phyloP scores from a whole-genome alignment of 768 basidiomycete genomes.

The Lactarius vividus region DNA sequence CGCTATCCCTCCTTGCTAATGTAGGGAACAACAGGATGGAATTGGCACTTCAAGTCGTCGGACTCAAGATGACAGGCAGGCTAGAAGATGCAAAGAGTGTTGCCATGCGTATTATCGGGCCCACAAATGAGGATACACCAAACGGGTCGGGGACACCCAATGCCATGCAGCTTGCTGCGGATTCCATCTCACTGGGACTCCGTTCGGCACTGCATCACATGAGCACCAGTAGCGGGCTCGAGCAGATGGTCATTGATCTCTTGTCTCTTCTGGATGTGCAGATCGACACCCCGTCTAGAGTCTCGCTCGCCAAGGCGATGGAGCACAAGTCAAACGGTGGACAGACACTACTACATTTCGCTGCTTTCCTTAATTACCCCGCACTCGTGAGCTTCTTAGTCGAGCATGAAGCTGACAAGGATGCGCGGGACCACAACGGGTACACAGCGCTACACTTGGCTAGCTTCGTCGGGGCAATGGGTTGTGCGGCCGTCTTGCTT shows the following conservation, averaged over 20 bases:
- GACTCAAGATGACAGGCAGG: constrained; percentile 94
- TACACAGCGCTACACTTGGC: constrained; percentile 90
- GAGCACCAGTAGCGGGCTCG: constrained; percentile 61
- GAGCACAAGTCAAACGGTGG: constrained; percentile 69
- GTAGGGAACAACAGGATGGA: constrained; percentile 66
- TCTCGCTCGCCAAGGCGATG: constrained; percentile 54
- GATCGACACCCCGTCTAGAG: constrained; percentile 41
- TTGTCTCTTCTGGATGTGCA: constrained; percentile 73
- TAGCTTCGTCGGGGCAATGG: constrained; percentile 57
- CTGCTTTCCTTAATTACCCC: constrained; percentile 73
- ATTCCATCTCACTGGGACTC: constrained; percentile 48
- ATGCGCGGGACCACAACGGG: constrained; percentile 85
- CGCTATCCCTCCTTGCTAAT: constrained; percentile 21
- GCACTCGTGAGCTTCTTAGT: constrained; percentile 71
- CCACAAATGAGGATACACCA: constrained; percentile 53
- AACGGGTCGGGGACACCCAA: constrained; percentile 18
- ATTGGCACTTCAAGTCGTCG: constrained; percentile 91
- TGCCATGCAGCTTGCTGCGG: constrained; percentile 48
- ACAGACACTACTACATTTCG: constrained; percentile 88
- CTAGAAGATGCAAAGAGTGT: constrained; percentile 92
- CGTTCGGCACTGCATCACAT: constrained; percentile 57
- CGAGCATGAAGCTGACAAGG: constrained; percentile 68
- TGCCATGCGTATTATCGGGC: constrained; percentile 88
- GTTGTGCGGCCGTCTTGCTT: constrained; percentile 67
- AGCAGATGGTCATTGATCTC: constrained; percentile 72